phyloP scores from a whole-genome alignment of 2,329 filamentous ascomycete species.

The Amesomyces nigricolor region DNA sequence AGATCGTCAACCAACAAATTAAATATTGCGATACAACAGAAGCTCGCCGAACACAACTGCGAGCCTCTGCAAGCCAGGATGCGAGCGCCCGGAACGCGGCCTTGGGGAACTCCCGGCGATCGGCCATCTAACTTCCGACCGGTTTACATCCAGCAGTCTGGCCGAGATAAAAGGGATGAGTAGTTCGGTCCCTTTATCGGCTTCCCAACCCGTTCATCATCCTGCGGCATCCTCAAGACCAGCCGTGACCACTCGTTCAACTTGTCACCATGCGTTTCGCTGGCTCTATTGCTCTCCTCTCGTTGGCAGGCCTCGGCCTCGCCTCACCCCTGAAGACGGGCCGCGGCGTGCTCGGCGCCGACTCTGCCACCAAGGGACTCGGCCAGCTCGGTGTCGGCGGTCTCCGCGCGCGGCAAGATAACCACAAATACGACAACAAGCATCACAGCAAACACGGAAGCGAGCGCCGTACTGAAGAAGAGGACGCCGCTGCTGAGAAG shows the following conservation, averaged over 20 bases:
- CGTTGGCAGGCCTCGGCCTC: slow-evolving; percentile 12
- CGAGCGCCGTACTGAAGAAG: not conserved
- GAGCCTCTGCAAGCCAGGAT: slow-evolving; percentile 2
- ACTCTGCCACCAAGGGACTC: too few species aligned
- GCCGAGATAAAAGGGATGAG: slow-evolving; percentile 1
- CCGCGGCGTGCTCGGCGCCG: not conserved
- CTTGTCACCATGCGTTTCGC: slow-evolving; percentile 11
- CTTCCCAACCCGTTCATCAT: too few species aligned
- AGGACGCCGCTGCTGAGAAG: not conserved
- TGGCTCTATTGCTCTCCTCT: slow-evolving; percentile 10
- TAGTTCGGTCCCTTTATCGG: not conserved
- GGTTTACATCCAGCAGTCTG: not conserved
- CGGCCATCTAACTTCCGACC: not conserved
- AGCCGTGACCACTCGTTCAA: not conserved
- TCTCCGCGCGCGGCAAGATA: too few species aligned
- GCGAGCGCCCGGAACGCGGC: not conserved
- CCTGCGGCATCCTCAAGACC: too few species aligned
- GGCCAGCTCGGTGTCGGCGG: too few species aligned
- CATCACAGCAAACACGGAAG: not conserved
- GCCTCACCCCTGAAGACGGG: slow-evolving; percentile 3
- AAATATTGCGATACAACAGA: too few species aligned
- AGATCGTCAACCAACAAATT: too few species aligned
- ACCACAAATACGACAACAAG: not conserved
- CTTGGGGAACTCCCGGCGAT: slow-evolving; percentile 6
- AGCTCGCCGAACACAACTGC: not conserved